Percentiles rank a stretch among this genome's conserved stretches.
phyloP scores from a whole-genome alignment of 2,329 filamentous ascomycete species.

The Colletotrichum sansevieriae region DNA sequence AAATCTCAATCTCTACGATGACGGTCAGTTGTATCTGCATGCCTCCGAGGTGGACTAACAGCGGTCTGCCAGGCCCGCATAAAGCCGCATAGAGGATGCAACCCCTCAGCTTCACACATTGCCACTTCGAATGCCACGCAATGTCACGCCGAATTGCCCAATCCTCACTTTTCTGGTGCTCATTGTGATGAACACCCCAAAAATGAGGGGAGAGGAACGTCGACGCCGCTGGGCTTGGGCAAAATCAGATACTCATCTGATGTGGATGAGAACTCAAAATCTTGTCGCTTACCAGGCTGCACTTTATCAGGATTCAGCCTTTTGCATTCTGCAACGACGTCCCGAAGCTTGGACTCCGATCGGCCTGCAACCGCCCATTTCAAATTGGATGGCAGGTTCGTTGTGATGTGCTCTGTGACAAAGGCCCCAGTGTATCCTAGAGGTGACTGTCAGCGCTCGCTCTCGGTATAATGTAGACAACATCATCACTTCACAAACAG shows the following conservation, averaged over 20 bases:
- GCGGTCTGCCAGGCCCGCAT: conserved; percentile 11
- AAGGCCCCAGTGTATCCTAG: conserved; percentile 86
- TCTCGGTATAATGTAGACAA: neutral
- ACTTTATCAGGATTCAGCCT: conserved; percentile 76
- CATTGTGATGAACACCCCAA: neutral
- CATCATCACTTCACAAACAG: conserved; percentile 5
- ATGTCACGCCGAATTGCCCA: neutral
- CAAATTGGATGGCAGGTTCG: conserved; percentile 78
- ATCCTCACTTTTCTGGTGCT: neutral
- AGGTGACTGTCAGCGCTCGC: neutral
- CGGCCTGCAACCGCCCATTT: conserved; percentile 92
- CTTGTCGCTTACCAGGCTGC: conserved; percentile 71
- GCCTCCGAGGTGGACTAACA: neutral
- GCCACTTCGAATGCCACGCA: neutral
- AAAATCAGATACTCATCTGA: conserved; percentile 17
- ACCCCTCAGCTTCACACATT: conserved; percentile 2
- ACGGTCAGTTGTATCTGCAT: conserved; percentile 7
- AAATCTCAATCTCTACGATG: conserved; percentile 64
- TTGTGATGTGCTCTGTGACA: conserved; percentile 80
- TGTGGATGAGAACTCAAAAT: conserved; percentile 10
- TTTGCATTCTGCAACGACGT: conserved; percentile 76
- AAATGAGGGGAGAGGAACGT: neutral
- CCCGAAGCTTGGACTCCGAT: conserved; percentile 80
- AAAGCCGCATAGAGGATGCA: conserved; percentile 20
- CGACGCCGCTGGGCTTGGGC: conserved; percentile 5